Evolutionary conservation across 2,329 filamentous ascomycete species (phyloP), one percentile per base, ranked within the genome.

Genomic region (Aspergillus floridensis): DNA sequence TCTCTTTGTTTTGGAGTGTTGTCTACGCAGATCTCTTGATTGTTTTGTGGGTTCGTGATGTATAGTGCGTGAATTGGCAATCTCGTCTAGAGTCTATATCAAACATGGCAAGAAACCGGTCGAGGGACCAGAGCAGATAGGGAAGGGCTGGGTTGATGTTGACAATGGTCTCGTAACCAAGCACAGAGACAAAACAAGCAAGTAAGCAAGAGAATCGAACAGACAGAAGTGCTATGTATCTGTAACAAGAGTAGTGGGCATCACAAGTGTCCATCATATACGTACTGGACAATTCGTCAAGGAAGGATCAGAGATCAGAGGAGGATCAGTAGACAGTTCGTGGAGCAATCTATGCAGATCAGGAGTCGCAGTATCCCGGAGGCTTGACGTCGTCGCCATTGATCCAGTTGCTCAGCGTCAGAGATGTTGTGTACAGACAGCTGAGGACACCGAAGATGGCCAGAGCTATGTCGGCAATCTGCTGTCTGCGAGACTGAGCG

Each of bases 371-470:
- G 72, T 89, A 89, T 32, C 86, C 86, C 2, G 86, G 86, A 12
- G 81, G 68, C 63, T 82, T 82, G 4, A 75, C 75, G n/a, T 73
- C 69, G 19, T 76, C 74, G 4, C 86, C 86, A 53, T 80, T 82
- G 6, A 90, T 86, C 96, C 95, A 99, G 75, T 90, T 96, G 72
- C 88, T 84, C 51, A 97, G 80, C 0, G 95, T 99, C 68, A 98
- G 80, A 38, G 84, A 82, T 0, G 95, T 98, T 0, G 95, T 96
- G 75, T 99, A 99, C 5, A 85, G 85, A 90, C 98, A 99, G 67
- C 91, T 91, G 19, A 92, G 76, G 56, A 93, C 78, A 7, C 95
- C 95, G 69, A 98, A 92, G 59, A 92, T 79, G 68, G 91, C 89
- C 38, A 99, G 86, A 0, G 81, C 66, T 46, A 97, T 81, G 68